phyloP scores from a whole-genome alignment of 192 early-diverging fungal species.

The Borealophlyctis nickersoniae region DNA sequence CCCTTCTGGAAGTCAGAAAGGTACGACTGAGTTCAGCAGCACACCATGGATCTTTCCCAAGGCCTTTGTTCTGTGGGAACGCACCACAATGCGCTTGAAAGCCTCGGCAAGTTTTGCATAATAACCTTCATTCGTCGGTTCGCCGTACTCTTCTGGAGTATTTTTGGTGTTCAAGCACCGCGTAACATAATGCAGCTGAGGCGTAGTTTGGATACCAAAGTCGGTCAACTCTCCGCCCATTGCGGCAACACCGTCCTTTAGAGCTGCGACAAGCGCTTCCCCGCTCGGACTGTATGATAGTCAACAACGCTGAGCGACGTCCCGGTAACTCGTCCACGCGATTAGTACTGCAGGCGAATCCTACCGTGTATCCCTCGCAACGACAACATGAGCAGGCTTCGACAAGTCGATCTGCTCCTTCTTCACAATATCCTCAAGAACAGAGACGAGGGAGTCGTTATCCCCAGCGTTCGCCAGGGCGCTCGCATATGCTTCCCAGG shows the following conservation, averaged over 20 bases:
- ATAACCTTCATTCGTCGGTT: constrained; percentile 88
- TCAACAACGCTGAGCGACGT: neutral
- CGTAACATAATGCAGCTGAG: constrained; percentile 93
- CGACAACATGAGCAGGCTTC: constrained; percentile 67
- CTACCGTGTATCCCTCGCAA: constrained; percentile 90
- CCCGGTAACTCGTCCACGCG: too few relatives aligned
- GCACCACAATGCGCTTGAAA: constrained; percentile 76
- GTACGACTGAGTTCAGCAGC: neutral
- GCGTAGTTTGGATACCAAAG: constrained; percentile 89
- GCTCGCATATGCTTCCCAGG: constrained; percentile 92
- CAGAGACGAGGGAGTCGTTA: constrained; percentile 57
- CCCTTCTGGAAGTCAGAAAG: constrained; percentile 53
- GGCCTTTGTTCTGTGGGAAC: constrained; percentile 7
- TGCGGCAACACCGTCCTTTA: constrained; percentile 78
- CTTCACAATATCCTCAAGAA: constrained; percentile 62
- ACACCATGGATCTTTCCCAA: neutral
- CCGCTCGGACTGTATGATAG: constrained; percentile 72
- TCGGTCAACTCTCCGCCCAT: constrained; percentile 68
- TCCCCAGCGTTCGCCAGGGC: constrained; percentile 77
- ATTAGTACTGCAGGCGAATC: neutral
- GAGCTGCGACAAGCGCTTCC: constrained; percentile 68
- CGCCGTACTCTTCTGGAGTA: constrained; percentile 76
- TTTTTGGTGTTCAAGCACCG: constrained; percentile 81
- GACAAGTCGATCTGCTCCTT: constrained; percentile 70
- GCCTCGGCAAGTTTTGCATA: constrained; percentile 85